Percentiles rank a stretch among this genome's conserved stretches.
Evolutionary conservation across 1,284 basidiomycete species (phyloP).

Genomic region (Cryptococcus maquisensis): DNA sequence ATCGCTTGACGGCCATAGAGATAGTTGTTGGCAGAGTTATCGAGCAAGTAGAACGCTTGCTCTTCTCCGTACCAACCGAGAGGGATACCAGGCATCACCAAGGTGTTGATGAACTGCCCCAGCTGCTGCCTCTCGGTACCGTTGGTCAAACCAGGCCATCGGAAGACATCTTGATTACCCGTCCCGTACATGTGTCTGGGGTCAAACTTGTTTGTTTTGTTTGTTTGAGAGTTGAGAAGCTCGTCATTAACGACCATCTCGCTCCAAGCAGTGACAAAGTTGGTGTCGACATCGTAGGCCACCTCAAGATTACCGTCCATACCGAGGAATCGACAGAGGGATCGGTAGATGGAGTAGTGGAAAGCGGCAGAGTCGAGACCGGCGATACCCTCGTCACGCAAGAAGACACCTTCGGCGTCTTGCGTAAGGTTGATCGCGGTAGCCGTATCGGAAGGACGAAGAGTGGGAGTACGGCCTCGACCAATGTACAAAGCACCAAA

Average conservation of each 20-base stretch:
- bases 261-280: conserved; percentile 83
- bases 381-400: conserved; percentile 61
- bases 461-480: conserved; percentile 70
- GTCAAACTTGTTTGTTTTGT: conserved; percentile 61
- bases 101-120: conserved; percentile 68
- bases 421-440: conserved; percentile 58
- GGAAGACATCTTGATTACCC: conserved; percentile 87
- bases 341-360: conserved; percentile 87
- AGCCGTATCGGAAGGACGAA: conserved; percentile 58
- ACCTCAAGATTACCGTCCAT: conserved; percentile 89
- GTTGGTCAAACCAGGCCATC: conserved; percentile 81
- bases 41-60: conserved; percentile 74
- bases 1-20: conserved; percentile 83
- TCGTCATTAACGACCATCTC: conserved; percentile 83
- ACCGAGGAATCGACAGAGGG: conserved; percentile 74
- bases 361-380: conserved; percentile 76
- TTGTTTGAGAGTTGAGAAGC: conserved; percentile 67
- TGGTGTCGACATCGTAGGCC: conserved; percentile 71
- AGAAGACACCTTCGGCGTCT: conserved; percentile 65
- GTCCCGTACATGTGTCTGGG: conserved; percentile 83
- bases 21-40: conserved; percentile 79
- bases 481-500: conserved; percentile 83
- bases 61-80: conserved; percentile 85
- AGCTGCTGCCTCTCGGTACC: conserved; percentile 70
- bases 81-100: conserved; percentile 82